phyloP scores from a whole-genome alignment of 2,329 filamentous ascomycete species.

The Proliferodiscus dingleyae region DNA sequence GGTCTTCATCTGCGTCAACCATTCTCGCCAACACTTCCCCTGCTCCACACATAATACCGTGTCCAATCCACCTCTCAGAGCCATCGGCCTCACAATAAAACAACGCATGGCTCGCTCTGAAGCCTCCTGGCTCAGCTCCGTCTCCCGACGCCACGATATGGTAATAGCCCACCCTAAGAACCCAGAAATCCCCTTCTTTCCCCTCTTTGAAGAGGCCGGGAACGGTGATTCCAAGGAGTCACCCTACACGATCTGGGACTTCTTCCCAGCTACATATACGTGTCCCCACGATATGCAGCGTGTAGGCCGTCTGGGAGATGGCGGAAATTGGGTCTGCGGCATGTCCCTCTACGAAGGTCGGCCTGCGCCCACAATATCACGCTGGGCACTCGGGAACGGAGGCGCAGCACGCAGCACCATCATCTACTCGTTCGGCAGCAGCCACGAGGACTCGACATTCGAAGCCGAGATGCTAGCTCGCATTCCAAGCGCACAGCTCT shows the following conservation, averaged over 20 bases:
- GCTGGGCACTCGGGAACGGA: too few species aligned
- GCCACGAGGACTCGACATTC: slow-evolving; percentile 36
- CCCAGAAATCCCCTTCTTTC: slow-evolving; percentile 23
- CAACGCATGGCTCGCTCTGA: slow-evolving; percentile 25
- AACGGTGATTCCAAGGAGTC: slow-evolving; percentile 20
- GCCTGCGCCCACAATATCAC: slow-evolving; percentile 5
- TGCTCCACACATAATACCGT: background rate
- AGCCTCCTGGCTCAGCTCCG: slow-evolving; percentile 19
- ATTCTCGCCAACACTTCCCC: slow-evolving; percentile 8
- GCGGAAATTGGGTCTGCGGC: slow-evolving; percentile 41
- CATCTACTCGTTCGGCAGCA: slow-evolving; percentile 38
- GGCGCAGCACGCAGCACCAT: slow-evolving; percentile 17
- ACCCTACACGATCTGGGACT: slow-evolving; percentile 38
- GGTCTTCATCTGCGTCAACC: slow-evolving; percentile 20
- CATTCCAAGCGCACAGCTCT: slow-evolving; percentile 33
- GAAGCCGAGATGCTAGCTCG: slow-evolving; percentile 37
- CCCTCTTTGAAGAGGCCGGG: slow-evolving; percentile 20
- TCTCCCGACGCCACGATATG: slow-evolving; percentile 23
- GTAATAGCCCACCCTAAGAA: slow-evolving; percentile 16
- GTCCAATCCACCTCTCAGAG: background rate
- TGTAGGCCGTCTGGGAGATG: slow-evolving; percentile 36
- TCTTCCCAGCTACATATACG: slow-evolving; percentile 35
- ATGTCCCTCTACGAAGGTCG: slow-evolving; percentile 34
- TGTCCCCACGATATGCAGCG: slow-evolving; percentile 39
- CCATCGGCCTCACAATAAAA: slow-evolving; percentile 12